Base-by-base conservation (phyloP, 2,329 filamentous ascomycete species). In the Dactylella cylindrospora region DNA sequence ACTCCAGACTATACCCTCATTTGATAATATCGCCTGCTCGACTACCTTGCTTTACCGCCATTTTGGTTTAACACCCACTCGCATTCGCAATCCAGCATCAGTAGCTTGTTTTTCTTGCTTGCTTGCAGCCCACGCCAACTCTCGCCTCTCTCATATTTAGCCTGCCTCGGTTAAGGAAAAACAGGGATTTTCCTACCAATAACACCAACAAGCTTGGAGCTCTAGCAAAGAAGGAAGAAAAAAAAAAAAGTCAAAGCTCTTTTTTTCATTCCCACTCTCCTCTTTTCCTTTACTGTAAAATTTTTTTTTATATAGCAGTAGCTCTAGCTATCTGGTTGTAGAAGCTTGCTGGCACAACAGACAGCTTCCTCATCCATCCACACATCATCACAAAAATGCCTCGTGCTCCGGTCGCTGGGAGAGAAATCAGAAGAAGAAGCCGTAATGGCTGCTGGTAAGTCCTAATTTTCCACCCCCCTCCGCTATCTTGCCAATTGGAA, bases 401-500 rank as follows among this genome's bases (percentile, higher is more conserved):
- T 65, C 67, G 68, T 39, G 68, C 68, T 38, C 68, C 68, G 35
- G 66, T 68, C 33, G 66, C 66, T 57, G 68, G 68, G 41, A 60
- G 67, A 47, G 68, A 69, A 59, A 68, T 69, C 57, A 66, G 68
- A 46, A 52, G 68, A 40, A 67, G 68, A 41, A 68, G 67, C 46
- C 46, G 68, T 41, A 69, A 68, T 51, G 68, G 68, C 38, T 69
- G 68, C 47, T 69, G 68, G 68, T 69, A 68, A 46, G 66, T 51
- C 38, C 22, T 19, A 22, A 50, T 44, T 45, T 12, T 46, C 17
- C 19, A 25, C 19, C 26, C 22, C 12, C 36, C 25, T 25, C 19
- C 25, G 12, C 25, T 20, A 17, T 29, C 17, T 4, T 40, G 36
- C 23, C n/a, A 20, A 9, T n/a, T 44, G 40, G 9, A 33, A 3